Base-by-base conservation (phyloP, 2,329 filamentous ascomycete species). In the Arthroderma sp. region DNA sequence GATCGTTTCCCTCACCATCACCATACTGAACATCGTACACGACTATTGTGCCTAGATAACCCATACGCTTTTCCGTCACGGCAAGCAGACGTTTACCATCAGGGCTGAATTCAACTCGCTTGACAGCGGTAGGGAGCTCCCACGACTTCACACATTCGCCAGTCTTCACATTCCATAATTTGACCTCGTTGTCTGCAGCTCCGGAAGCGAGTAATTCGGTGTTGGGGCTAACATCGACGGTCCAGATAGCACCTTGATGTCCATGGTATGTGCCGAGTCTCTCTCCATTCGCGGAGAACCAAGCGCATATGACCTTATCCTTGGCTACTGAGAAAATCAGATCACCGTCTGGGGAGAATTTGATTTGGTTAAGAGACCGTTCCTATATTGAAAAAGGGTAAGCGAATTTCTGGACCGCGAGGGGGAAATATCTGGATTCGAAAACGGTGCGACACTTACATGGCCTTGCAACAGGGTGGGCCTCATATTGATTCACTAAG, bases 61-160 rank as follows among this genome's bases (percentile, higher is more conserved):
- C 91, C 79, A 94, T 94, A 60, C 91, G 86, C 83, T 95, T 94
- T 74, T 98, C 91, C 44, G 91, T 98, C 52, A 98, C 88, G 52
- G 86, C 89, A 53, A 98, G 73, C 58, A 98, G 74, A 70, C 85
- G 79, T 60, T 78, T 83, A 59, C 89, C 91, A 68, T 98, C 91
- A 60, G 94, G 83, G 63, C 81, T 88, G 74, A 98, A 98, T 70
- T 95, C 89, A 65, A 94, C 88, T 58, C 91, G 80, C 80, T 98
- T 96, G 67, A 98, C 86, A 53, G 88, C 87, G 38, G 91, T 96
- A 49, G 84, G 81, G 70, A 95, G 95, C 56, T 98, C 88, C 91
- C 91, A 98, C 46, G 83, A 85, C 80, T 96, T 95, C 60, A 98
- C 77, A 64, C 85, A 82, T 64, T 85, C 86, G 63, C 91, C 91